Conservation (phyloP, 2,329 filamentous ascomycete genomes). For the Aureobasidium sp. region DNA sequence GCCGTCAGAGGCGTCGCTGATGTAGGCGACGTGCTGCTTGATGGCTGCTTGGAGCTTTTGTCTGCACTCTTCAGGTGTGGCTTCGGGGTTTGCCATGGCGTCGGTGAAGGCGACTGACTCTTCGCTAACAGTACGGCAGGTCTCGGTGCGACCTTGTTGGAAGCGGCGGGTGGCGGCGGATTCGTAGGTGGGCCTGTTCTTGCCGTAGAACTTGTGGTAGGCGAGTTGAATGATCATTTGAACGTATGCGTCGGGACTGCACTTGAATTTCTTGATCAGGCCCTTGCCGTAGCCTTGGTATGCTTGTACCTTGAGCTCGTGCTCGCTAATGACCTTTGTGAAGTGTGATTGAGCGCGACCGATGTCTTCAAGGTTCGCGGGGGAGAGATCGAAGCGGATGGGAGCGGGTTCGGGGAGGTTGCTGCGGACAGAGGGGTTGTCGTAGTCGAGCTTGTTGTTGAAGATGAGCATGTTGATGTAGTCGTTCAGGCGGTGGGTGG, state of each 20-base stretch:
- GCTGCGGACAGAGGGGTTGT: conserved; percentile 66
- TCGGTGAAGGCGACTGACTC: conserved; percentile 85
- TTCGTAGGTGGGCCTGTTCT: conserved; percentile 95
- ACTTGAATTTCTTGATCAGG: conserved; percentile 99
- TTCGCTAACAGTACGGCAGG: conserved; percentile 84
- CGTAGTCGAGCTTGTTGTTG: conserved; percentile 88
- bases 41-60: conserved; percentile 76
- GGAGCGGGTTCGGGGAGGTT: conserved; percentile 72
- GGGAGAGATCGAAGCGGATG: conserved; percentile 69
- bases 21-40: conserved; percentile 80
- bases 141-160: conserved; percentile 94
- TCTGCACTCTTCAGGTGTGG: conserved; percentile 56
- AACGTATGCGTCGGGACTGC: conserved; percentile 92
- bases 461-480: conserved; percentile 88
- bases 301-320: conserved; percentile 87
- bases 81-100: conserved; percentile 64
- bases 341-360: conserved; percentile 73
- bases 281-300: conserved; percentile 98
- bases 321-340: conserved; percentile 67
- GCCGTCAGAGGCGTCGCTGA: conserved; percentile 77
- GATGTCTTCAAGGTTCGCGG: conserved; percentile 68
- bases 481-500: conserved; percentile 94
- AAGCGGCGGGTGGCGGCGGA: conserved; percentile 91
- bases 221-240: conserved; percentile 98
- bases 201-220: conserved; percentile 98